These are phyloP conservation scores for Suhomyces guaymorum DNA, from an alignment of 1,139 yeast genomes.

Conservation along the genomic window DNA sequence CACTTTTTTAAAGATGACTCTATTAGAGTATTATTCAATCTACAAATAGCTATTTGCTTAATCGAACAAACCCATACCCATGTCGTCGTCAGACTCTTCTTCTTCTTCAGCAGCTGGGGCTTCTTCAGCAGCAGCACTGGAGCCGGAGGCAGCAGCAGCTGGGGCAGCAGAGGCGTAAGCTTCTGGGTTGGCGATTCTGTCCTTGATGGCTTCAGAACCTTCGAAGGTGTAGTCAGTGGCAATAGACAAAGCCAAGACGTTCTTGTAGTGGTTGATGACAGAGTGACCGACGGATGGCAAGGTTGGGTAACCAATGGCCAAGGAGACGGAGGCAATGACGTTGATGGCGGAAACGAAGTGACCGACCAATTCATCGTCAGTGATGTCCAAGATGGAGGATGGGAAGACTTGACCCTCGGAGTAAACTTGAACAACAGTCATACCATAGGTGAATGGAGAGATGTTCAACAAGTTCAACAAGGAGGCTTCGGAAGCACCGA, in stretches of 20 bases:
- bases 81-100: conserved; percentile 82
- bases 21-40: conserved; percentile 3
- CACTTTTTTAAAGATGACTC: neutral
- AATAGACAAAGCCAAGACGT: conserved; percentile 94
- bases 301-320: conserved; percentile 99
- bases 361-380: conserved; percentile 91
- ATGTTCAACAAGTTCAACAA: conserved; percentile 99
- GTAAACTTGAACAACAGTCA: conserved; percentile 94
- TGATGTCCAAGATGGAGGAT: conserved; percentile 93
- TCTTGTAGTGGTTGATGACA: conserved; percentile 98
- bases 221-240: conserved; percentile 99
- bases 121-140: conserved; percentile 57
- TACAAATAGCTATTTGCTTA: conserved; percentile 52
- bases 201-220: conserved; percentile 98
- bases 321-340: conserved; percentile 93
- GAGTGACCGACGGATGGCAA: conserved; percentile 99
- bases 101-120: conserved; percentile 75
- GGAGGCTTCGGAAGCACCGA: conserved; percentile 99
- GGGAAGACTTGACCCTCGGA: conserved; percentile 99
- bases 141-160: conserved; percentile 77
- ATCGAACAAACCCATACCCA: conserved; percentile 99
- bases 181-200: conserved; percentile 77
- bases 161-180: conserved; percentile 99
- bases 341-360: conserved; percentile 93
- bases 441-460: conserved; percentile 99